A percentile compares a stretch with the other conserved stretches of the same genome.
Evolutionary conservation across 345 rosid species (phyloP).

Genomic region (Cardiospermum halicacabum): DNA sequence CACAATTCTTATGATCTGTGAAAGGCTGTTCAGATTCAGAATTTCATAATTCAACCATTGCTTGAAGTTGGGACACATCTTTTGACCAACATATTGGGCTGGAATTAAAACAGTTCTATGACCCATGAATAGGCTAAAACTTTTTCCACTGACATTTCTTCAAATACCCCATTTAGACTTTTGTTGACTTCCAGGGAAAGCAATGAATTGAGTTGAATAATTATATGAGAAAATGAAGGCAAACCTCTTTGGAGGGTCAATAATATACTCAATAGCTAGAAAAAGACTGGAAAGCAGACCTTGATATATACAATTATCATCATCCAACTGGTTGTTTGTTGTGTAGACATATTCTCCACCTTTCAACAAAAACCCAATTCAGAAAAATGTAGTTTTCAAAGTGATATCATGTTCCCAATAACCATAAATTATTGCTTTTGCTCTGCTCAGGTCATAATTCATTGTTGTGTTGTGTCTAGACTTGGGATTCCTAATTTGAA

Average conservation of each 20-base stretch:
- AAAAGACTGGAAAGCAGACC: slow-evolving; percentile 7
- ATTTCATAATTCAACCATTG: neutral
- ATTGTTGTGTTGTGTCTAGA: slow-evolving; percentile 6
- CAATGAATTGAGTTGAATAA: too few species aligned
- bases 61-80: neutral
- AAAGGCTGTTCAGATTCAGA: neutral
- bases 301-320: neutral
- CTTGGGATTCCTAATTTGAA: slow-evolving; percentile 18
- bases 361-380: slow-evolving; percentile 11
- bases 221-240: neutral
- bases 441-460: slow-evolving; percentile 13
- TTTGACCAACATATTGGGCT: neutral
- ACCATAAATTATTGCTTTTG: neutral
- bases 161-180: neutral
- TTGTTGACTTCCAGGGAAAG: neutral
- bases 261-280: neutral
- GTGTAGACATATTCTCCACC: neutral
- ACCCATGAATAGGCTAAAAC: neutral
- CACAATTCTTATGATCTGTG: neutral
- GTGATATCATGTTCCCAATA: slow-evolving; percentile 9
- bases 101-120: neutral
- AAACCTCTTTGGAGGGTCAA: slow-evolving; percentile 20
- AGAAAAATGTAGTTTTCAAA: slow-evolving; percentile 20
- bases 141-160: neutral
- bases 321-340: slow-evolving; percentile 3